A percentile compares a stretch with the other conserved stretches of the same genome.
Conservation (phyloP, 768 basidiomycete genomes). For the Phaeolepiota aurea region DNA sequence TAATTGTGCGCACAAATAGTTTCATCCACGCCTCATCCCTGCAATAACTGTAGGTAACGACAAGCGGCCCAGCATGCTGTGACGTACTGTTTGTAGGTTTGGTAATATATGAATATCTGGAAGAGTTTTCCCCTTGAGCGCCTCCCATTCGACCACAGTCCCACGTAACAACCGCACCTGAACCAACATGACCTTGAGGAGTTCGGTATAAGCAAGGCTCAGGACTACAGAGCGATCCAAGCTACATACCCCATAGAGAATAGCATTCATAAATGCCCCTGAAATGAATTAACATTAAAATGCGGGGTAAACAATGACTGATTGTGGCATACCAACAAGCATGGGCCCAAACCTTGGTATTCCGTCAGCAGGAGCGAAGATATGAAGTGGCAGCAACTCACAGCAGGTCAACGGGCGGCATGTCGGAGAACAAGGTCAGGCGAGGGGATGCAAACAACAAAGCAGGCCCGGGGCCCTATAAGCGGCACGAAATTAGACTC, state of each 20-base stretch:
- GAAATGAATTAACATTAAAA: background rate
- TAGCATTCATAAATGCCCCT: background rate
- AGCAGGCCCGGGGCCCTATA: too few species aligned
- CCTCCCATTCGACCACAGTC: background rate
- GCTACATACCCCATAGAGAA: slow-evolving; percentile 6
- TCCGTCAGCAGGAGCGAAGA: too few species aligned
- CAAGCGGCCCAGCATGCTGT: background rate
- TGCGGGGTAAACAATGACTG: background rate
- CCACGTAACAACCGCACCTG: background rate
- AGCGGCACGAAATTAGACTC: background rate
- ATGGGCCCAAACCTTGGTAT: slow-evolving; percentile 10
- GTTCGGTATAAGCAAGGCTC: background rate
- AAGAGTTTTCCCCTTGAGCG: background rate
- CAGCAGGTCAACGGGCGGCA: slow-evolving; percentile 5
- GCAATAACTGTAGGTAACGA: background rate
- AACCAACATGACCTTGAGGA: slow-evolving; percentile 2
- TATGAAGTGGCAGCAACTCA: too few species aligned
- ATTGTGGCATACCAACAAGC: slow-evolving; percentile 6
- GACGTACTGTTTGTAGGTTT: slow-evolving; percentile 10
- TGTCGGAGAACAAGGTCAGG: background rate
- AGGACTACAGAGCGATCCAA: background rate
- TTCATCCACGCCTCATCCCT: slow-evolving; percentile 10
- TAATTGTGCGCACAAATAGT: slow-evolving; percentile 8
- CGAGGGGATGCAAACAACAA: too few species aligned
- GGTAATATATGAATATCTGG: slow-evolving; percentile 12